Conservation (phyloP, 2,329 filamentous ascomycete species). For the Trichoderma sp. region DNA sequence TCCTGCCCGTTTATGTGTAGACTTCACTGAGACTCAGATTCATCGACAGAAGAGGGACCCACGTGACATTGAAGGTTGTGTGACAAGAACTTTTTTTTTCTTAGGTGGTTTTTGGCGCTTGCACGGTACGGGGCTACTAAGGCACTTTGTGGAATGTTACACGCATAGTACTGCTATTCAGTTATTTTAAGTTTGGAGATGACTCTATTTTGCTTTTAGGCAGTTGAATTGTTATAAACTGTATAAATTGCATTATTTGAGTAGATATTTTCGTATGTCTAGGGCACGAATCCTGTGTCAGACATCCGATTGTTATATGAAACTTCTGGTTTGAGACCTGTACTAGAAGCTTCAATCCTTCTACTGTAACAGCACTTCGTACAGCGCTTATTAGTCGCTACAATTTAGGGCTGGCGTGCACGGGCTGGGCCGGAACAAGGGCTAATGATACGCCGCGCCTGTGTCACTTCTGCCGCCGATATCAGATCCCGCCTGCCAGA, state of each 20-base stretch:
- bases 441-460: background rate
- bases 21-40: slow-evolving; percentile 2
- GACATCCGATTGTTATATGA: background rate
- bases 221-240: background rate
- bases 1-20: slow-evolving; percentile 8
- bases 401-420: background rate
- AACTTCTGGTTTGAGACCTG: background rate
- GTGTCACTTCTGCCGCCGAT: background rate
- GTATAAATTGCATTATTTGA: background rate
- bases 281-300: background rate
- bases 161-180: background rate
- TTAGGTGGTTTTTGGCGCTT: background rate
- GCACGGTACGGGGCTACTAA: background rate
- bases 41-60: slow-evolving; percentile 5
- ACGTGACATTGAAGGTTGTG: slow-evolving; percentile 12
- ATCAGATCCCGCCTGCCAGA: background rate
- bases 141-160: background rate
- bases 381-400: background rate
- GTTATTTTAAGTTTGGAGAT: background rate
- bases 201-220: background rate
- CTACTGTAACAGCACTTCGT: background rate
- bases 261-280: background rate
- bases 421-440: background rate
- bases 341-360: background rate
- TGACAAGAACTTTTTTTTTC: slow-evolving; percentile 12